A percentile compares a stretch with the other conserved stretches of the same genome.
These are phyloP conservation scores for Wickerhamiella spandovensis DNA, from an alignment of 805 yeast species.

Conservation along the genomic window DNA sequence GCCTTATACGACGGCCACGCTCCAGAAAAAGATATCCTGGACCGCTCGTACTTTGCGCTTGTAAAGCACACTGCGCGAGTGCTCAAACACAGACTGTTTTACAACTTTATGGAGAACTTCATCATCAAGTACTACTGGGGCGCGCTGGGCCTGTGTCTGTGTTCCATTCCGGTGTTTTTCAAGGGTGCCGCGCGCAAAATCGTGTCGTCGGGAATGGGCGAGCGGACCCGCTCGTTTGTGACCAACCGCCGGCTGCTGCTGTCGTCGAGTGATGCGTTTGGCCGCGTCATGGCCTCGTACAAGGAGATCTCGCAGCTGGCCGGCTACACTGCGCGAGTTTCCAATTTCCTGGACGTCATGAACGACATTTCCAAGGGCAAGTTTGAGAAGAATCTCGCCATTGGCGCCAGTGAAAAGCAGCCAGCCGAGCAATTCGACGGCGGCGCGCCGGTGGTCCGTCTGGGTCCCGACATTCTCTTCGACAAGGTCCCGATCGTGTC, in stretches of 20 bases:
- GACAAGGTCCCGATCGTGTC: constrained; percentile 69
- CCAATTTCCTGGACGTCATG: constrained; percentile 54
- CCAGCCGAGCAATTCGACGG: background rate
- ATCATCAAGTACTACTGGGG: constrained; percentile 92
- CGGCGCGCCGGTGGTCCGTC: constrained; percentile 17
- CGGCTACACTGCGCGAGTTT: constrained; percentile 68
- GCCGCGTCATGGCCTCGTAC: constrained; percentile 73
- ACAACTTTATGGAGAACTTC: constrained; percentile 76
- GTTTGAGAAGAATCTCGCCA: constrained; percentile 16
- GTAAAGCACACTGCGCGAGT: constrained; percentile 67
- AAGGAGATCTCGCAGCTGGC: constrained; percentile 69
- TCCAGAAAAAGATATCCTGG: constrained; percentile 64
- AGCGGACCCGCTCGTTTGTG: constrained; percentile 35
- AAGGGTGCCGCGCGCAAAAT: constrained; percentile 18
- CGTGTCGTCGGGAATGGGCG: constrained; percentile 3
- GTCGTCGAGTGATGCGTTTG: constrained; percentile 78
- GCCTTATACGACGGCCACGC: constrained; percentile 74
- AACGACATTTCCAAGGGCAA: constrained; percentile 33
- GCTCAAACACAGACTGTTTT: constrained; percentile 56
- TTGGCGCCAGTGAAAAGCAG: background rate
- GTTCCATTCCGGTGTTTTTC: constrained; percentile 79
- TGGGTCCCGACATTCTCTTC: constrained; percentile 49
- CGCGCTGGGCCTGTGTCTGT: constrained; percentile 78
- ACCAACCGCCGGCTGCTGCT: constrained; percentile 75
- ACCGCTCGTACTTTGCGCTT: constrained; percentile 66